Base-by-base conservation (phyloP, 164 flowering plant species). In the Berberis vulgaris region DNA sequence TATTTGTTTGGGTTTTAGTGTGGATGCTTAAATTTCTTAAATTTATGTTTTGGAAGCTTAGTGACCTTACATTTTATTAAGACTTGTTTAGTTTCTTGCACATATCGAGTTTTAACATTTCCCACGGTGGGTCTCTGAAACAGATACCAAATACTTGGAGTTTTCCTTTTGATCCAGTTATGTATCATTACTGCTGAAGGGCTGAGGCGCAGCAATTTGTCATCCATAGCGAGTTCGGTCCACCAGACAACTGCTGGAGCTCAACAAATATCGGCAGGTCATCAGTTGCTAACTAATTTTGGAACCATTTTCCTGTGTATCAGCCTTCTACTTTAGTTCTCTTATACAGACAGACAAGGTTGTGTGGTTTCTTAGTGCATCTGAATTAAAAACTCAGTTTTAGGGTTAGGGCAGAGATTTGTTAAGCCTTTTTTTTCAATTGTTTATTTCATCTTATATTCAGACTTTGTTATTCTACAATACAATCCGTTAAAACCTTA, bases 61-160 rank as follows among this genome's bases (percentile, higher is more conserved):
- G 26, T 26, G 26, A 26, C 26, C 26, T 26, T 26, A 26, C 26
- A 26, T 26, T 26, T 26, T 26, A 26, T 26, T 26, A 26, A 26
- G 26, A 26, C 26, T 26, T 26, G 26, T 26, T 26, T 26, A 26
- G 26, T 26, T 26, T 26, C 26, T 26, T 26, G 26, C 26, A 26
- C 26, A 26, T 26, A 26, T 26, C 0, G 26, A 26, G 26, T 26
- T 26, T 26, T 26, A 26, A 26, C 26, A 26, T 26, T 26, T 26
- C 3, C 11, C 3, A 59, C 7, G 13, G 3, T 60, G 53, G 59
- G 61, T 59, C 58, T 75, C 45, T 67, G n/a, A 50, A 63, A 71
- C 90, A 94, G 99, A 79, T 94, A 89, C 69, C 97, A 94, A 74
- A 89, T 94, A 64, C 80, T 91, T 64, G 99, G 99, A 13, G 81